Evolutionary conservation across 1,284 basidiomycete species (phyloP), one percentile per base, ranked within the genome.

Genomic region (Trametes versicolor): DNA sequence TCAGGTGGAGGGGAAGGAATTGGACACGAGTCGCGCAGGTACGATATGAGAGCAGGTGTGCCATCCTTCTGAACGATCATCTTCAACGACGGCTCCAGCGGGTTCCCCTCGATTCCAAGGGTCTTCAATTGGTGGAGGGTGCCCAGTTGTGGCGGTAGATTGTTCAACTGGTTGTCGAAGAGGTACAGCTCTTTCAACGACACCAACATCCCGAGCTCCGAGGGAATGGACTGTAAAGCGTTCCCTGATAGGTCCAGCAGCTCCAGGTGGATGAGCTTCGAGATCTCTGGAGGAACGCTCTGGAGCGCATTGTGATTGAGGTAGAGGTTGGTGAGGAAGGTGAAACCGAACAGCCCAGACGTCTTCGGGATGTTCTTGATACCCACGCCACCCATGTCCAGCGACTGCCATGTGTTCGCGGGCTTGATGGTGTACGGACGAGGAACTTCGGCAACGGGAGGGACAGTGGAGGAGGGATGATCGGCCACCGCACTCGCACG

Each of bases 361-460:
- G 88, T 89, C 13, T 88, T 80, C 32, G 96, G 93, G 56, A 99
- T 84, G 71, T 93, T 96, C 85, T 97, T 97, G 76, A 99, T 88
- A 69, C 90, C 88, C 66, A 98, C 91, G 5, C 97, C 97, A 63
- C 98, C 97, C 89, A 99, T 96, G 79, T 99, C 97, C 64, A 99
- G 83, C 15, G 95, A 95, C 34, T 84, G 92, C 97, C 97, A 99
- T 0, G 89, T 88, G 76, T 88, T 92, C 72, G 87, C 85, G 52
- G 88, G 85, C 66, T 84, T 85, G 43, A 82, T 82, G 7, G 83
- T 81, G 2, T 85, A 85, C 25, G 85, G 85, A 69, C 90, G 84
- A 43, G 87, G 84, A 21, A 83, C 82, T 74, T 90, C 86, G 39
- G 86, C 80, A 55, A 92, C 82, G 17, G 92, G 90, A 13, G 86